phyloP scores from a whole-genome alignment of 2,329 filamentous ascomycete genomes.

The Emmonsia crescens region DNA sequence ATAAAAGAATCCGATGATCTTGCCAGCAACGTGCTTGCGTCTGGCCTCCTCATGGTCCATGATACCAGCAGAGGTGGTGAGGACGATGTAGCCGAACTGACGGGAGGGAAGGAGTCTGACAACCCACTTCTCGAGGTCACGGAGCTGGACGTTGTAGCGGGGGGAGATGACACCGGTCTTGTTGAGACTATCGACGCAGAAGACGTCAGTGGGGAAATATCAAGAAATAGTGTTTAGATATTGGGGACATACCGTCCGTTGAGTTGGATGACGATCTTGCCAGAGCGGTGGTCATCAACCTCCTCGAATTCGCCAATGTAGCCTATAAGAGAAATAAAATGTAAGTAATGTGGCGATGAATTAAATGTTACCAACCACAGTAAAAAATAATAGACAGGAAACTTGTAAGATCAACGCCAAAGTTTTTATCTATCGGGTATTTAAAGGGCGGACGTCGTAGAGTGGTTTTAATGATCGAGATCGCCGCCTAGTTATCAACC shows the following conservation, averaged over 20 bases:
- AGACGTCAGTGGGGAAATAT: neutral
- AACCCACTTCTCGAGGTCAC: conserved; percentile 99
- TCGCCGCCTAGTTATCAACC: conserved; percentile 99
- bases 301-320: conserved; percentile 99
- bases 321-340: conserved; percentile 44
- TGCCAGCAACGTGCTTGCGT: conserved; percentile 97
- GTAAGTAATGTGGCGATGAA: conserved; percentile 78
- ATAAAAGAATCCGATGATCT: conserved; percentile 99
- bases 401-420: conserved; percentile 92
- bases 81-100: conserved; percentile 99
- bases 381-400: conserved; percentile 47
- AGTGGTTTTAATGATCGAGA: conserved; percentile 51
- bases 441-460: conserved; percentile 99
- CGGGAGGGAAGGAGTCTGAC: conserved; percentile 96
- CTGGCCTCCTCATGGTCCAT: conserved; percentile 99
- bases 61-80: conserved; percentile 97
- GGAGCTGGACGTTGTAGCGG: conserved; percentile 97
- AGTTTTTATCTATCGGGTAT: conserved; percentile 79
- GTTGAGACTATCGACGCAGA: conserved; percentile 54
- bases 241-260: conserved; percentile 61
- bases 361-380: conserved; percentile 85
- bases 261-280: conserved; percentile 99
- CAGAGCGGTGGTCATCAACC: conserved; percentile 97
- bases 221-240: neutral
- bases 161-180: conserved; percentile 99